These are phyloP conservation scores for Vigna radiata DNA, from an alignment of 306 rosid species.

Conservation along the genomic window DNA sequence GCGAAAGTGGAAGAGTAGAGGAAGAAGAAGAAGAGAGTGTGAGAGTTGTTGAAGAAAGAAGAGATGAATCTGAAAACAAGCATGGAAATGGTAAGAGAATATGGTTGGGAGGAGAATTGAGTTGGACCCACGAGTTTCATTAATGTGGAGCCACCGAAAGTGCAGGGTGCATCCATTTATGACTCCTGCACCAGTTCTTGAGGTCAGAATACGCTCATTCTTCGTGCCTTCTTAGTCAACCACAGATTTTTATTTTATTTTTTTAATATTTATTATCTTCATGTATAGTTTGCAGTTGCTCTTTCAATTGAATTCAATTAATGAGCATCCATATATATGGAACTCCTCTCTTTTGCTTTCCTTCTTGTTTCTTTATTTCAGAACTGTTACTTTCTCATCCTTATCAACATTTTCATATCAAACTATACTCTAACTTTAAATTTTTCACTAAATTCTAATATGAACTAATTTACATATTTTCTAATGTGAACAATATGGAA, in stretches of 20 bases:
- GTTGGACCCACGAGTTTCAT: slow-evolving; percentile 76
- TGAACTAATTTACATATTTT: too few species aligned
- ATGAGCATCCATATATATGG: background rate
- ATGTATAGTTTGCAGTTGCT: slow-evolving; percentile 43
- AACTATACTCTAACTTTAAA: too few species aligned
- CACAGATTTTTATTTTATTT: slow-evolving; percentile 19
- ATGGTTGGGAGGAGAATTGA: slow-evolving; percentile 48
- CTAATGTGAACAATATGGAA: too few species aligned
- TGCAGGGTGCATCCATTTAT: slow-evolving; percentile 37
- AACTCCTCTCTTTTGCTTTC: background rate
- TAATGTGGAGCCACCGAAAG: slow-evolving; percentile 57
- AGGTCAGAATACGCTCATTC: slow-evolving; percentile 42
- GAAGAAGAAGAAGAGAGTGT: background rate
- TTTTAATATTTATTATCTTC: background rate
- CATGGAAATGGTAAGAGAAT: slow-evolving; percentile 70
- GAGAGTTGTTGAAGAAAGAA: slow-evolving; percentile 40
- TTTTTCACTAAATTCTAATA: too few species aligned
- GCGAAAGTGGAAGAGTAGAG: background rate
- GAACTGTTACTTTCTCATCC: background rate
- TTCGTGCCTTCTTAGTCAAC: slow-evolving; percentile 35
- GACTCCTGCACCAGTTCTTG: slow-evolving; percentile 22
- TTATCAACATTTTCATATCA: background rate
- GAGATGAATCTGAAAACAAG: slow-evolving; percentile 67
- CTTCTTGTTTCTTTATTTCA: background rate
- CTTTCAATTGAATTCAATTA: slow-evolving; percentile 38